These are phyloP conservation scores for Dactylellina cionopaga DNA, from an alignment of 2,329 filamentous ascomycete genomes.

Conservation along the genomic window DNA sequence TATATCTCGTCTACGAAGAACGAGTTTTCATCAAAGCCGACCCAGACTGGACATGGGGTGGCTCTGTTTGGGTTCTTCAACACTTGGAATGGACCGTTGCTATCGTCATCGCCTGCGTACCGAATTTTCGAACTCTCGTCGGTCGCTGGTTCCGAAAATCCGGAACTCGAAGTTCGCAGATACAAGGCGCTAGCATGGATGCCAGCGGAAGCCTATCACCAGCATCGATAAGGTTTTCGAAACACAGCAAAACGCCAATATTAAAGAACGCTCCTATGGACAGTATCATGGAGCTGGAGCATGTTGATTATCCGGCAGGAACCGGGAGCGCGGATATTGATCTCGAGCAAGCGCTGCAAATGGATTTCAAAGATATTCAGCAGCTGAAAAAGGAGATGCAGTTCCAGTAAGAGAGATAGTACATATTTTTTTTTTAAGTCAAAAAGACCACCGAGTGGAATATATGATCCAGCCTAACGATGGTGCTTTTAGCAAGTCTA, in stretches of 20 bases:
- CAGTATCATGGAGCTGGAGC: conserved; percentile 49
- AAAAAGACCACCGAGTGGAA: too few relatives aligned
- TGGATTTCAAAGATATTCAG: conserved; percentile 46
- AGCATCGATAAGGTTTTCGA: conserved; percentile 49
- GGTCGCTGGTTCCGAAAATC: conserved; percentile 29
- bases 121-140: conserved; percentile 40
- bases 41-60: conserved; percentile 49
- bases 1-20: conserved; percentile 49
- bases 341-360: conserved; percentile 40
- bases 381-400: conserved; percentile 42
- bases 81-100: conserved; percentile 49
- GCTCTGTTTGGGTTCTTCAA: conserved; percentile 49
- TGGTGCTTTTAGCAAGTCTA: too few relatives aligned
- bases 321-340: conserved; percentile 49
- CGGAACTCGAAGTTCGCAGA: conserved; percentile 15
- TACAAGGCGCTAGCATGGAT: conserved; percentile 24
- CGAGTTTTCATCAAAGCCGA: conserved; percentile 46
- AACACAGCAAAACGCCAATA: conserved; percentile 49
- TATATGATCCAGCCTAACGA: too few relatives aligned
- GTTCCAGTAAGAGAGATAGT: conserved; percentile 29
- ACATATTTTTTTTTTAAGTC: too few relatives aligned
- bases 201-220: conserved; percentile 45
- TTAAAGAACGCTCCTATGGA: conserved; percentile 47
- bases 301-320: conserved; percentile 47
- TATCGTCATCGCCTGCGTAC: conserved; percentile 44